Evolutionary conservation across 352 stramenopile genomes (phyloP).

Genomic region (Pythium dissimile): DNA sequence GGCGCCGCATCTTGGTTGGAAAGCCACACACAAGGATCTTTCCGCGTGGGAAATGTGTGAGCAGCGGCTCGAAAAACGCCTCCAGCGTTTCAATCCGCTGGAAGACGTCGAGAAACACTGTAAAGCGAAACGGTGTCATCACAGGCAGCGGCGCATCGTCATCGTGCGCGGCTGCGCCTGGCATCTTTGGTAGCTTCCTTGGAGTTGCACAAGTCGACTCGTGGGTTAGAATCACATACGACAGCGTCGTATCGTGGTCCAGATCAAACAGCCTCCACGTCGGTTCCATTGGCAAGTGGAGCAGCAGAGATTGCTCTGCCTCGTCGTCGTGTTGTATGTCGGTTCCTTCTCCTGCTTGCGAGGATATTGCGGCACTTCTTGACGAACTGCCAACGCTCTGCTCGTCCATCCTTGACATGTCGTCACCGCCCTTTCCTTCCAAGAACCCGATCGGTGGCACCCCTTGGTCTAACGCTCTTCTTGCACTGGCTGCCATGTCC

Average conservation of each 20-base stretch:
- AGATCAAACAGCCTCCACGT: conserved; percentile 42
- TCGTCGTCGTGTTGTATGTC: background rate
- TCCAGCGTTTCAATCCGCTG: conserved; percentile 59
- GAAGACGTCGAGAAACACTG: conserved; percentile 63
- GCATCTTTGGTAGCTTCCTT: conserved; percentile 6
- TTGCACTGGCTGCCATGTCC: too few species aligned
- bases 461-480: too few species aligned
- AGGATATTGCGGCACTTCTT: conserved; percentile 4
- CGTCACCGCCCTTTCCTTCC: background rate
- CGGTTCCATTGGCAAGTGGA: conserved; percentile 39
- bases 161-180: background rate
- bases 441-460: conserved; percentile 1
- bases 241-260: conserved; percentile 37
- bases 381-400: background rate
- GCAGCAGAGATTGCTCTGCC: background rate
- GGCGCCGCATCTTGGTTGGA: conserved; percentile 32
- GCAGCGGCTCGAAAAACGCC: conserved; percentile 50
- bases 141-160: background rate
- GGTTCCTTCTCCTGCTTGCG: too few species aligned
- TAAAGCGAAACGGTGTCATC: conserved; percentile 43
- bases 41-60: conserved; percentile 54
- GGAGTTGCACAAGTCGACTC: conserved; percentile 13
- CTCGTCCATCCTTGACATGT: background rate
- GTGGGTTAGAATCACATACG: conserved; percentile 49
- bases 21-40: conserved; percentile 68